A percentile compares a stretch with the other conserved stretches of the same genome.
These are phyloP conservation scores for Botryosphaeria dothidea DNA, from an alignment of 2,329 filamentous ascomycete species.

Conservation along the genomic window DNA sequence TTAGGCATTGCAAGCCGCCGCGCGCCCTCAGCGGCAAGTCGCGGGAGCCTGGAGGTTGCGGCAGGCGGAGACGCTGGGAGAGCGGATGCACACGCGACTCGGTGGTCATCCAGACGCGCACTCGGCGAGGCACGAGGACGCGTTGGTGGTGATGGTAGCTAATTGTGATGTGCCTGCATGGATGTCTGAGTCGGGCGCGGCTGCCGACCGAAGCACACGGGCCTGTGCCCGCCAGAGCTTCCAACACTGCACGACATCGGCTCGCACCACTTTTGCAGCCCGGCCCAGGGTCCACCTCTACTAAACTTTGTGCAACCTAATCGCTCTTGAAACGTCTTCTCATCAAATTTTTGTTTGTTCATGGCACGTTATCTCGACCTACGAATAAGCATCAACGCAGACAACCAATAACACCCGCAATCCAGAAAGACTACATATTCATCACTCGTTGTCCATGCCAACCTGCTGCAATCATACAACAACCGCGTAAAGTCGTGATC, in stretches of 20 bases:
- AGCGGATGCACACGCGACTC: constrained; percentile 3
- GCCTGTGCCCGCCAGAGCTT: background rate
- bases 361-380: background rate
- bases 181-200: constrained; percentile 4
- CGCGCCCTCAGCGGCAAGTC: background rate
- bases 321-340: background rate
- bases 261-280: background rate
- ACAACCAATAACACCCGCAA: background rate
- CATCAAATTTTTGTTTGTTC: background rate
- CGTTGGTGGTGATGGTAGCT: background rate
- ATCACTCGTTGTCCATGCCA: background rate
- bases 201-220: background rate
- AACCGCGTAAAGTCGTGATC: background rate
- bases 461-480: background rate
- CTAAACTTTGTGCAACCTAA: background rate
- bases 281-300: background rate
- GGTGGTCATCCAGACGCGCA: background rate
- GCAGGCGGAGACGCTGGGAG: background rate
- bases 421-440: background rate
- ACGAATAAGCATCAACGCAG: background rate
- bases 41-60: background rate
- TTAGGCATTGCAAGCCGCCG: constrained; percentile 3
- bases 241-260: constrained; percentile 3
- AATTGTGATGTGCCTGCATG: constrained; percentile 15
- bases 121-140: background rate